Evolutionary conservation across 129 eudicot species (phyloP).

Genomic region (Chrysanthemum makinoi): DNA sequence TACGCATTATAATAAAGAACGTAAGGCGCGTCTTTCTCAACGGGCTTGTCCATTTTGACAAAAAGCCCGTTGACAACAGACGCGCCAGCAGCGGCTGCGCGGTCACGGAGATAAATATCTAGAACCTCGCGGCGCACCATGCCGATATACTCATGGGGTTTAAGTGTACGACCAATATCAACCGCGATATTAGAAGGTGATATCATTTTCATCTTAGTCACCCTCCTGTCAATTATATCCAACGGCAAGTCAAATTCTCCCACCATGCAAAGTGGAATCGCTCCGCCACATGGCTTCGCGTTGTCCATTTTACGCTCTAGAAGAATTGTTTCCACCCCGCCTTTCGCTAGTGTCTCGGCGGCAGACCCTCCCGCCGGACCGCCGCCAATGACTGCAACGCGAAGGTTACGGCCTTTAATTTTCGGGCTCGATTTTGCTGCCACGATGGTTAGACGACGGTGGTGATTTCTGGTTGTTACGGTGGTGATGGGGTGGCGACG

Average conservation of each 20-base stretch:
- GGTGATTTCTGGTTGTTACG: conserved; percentile 11
- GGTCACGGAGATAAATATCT: conserved; percentile 61
- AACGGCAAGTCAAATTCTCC: conserved; percentile 77
- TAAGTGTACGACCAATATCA: conserved; percentile 60
- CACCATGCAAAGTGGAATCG: conserved; percentile 86
- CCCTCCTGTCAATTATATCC: conserved; percentile 71
- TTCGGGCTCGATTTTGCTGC: conserved; percentile 63
- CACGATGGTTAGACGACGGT: conserved; percentile 36
- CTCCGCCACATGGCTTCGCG: conserved; percentile 84
- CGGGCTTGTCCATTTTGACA: conserved; percentile 67
- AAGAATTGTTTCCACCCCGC: conserved; percentile 67
- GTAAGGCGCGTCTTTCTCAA: conserved; percentile 37
- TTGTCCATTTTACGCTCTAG: conserved; percentile 76
- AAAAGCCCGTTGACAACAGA: conserved; percentile 65
- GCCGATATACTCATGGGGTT: conserved; percentile 80
- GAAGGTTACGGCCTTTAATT: conserved; percentile 65
- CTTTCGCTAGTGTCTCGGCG: conserved; percentile 76
- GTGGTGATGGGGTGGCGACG: conserved; percentile 1
- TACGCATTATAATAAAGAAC: conserved; percentile 51
- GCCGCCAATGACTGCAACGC: conserved; percentile 86
- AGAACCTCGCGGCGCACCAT: conserved; percentile 92
- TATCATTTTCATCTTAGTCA: conserved; percentile 81
- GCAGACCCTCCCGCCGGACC: conserved; percentile 88
- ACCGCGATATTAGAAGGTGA: conserved; percentile 83
- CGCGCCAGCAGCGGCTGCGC: conserved; percentile 62